Percentiles rank a stretch among this genome's conserved stretches.
Evolutionary conservation across 306 rosid species (phyloP).

Genomic region (Cotoneaster glaucophyllus): DNA sequence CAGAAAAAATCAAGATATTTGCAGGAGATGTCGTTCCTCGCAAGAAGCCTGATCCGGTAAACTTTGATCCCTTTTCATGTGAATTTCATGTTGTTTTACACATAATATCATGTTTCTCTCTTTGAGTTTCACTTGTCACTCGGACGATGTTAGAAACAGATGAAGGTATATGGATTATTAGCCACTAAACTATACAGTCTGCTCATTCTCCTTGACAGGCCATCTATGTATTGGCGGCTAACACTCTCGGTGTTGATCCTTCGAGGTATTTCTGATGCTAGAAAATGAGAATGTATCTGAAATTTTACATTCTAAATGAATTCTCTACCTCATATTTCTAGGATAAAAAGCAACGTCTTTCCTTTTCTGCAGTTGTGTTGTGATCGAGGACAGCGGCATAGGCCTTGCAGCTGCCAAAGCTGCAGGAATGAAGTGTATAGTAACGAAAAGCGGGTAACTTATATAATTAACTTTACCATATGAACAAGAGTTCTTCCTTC

Average conservation of each 20-base stretch:
- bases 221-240: conserved; percentile 77
- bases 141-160: background rate
- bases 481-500: background rate
- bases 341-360: background rate
- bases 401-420: conserved; percentile 98
- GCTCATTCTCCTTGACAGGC: conserved; percentile 57
- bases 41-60: conserved; percentile 98
- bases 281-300: background rate
- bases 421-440: conserved; percentile 90
- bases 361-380: conserved; percentile 68
- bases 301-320: background rate
- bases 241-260: conserved; percentile 78
- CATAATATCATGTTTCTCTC: no score
- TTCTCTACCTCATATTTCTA: background rate
- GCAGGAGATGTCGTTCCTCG: conserved; percentile 99
- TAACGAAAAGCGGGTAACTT: conserved; percentile 87
- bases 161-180: background rate
- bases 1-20: conserved; percentile 82
- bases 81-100: background rate
- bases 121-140: background rate
- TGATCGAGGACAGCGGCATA: conserved; percentile 94
- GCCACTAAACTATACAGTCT: conserved; percentile 4
- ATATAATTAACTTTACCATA: background rate
- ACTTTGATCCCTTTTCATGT: conserved; percentile 14
- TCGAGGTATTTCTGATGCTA: conserved; percentile 53